Evolutionary conservation across 2,329 filamentous ascomycete species (phyloP).

Genomic region (Neurospora sp.): DNA sequence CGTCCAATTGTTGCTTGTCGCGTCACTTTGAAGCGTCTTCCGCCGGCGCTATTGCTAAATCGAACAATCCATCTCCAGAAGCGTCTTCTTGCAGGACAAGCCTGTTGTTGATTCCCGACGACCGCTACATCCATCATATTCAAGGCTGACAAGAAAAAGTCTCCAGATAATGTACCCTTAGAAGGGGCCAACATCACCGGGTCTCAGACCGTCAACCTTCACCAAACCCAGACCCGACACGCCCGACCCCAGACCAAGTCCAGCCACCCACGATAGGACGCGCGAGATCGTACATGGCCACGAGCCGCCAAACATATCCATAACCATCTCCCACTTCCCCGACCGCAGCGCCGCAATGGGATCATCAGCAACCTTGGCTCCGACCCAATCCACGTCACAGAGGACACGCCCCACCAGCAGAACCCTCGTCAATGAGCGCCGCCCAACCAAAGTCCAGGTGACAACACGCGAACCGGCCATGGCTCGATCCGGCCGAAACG

Average conservation of each 20-base stretch:
- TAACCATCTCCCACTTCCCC: background rate
- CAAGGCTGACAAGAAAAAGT: background rate
- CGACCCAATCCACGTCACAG: constrained; percentile 48
- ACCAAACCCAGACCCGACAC: constrained; percentile 4
- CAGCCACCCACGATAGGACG: background rate
- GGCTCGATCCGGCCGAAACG: constrained; percentile 45
- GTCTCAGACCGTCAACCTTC: constrained; percentile 17
- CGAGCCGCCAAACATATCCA: background rate
- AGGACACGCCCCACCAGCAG: constrained; percentile 37
- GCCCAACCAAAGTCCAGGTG: constrained; percentile 43
- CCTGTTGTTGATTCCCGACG: background rate
- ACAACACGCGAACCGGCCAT: constrained; percentile 55
- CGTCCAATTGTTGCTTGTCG: background rate
- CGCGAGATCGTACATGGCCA: background rate
- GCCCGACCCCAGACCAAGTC: background rate
- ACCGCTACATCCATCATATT: background rate
- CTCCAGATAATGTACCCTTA: constrained; percentile 14
- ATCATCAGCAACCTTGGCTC: constrained; percentile 28
- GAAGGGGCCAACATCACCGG: constrained; percentile 19
- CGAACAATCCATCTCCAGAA: background rate
- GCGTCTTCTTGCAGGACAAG: background rate
- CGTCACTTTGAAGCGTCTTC: background rate
- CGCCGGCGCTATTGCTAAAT: background rate
- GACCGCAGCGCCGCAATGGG: background rate
- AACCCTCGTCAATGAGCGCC: constrained; percentile 38